Conservation (phyloP, 495 filamentous ascomycete species). For the Annulohypoxylon moriforme region DNA sequence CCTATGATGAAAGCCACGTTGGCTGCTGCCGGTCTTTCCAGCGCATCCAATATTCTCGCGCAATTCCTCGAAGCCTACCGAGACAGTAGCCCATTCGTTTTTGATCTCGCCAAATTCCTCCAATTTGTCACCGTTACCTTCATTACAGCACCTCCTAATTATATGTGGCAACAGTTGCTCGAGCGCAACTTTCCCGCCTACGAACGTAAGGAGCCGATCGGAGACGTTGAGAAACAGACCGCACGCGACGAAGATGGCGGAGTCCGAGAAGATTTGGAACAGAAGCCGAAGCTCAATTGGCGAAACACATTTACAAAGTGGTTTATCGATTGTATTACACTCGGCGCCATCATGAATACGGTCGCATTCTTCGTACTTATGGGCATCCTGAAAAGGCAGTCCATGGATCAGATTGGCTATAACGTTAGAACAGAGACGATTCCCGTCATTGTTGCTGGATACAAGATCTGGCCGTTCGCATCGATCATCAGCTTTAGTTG, state of each 20-base stretch:
- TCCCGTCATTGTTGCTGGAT: slow-evolving; percentile 49
- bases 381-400: slow-evolving; percentile 47
- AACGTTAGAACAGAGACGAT: slow-evolving; percentile 48
- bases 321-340: slow-evolving; percentile 52
- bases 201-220: slow-evolving; percentile 27
- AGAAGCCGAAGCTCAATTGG: slow-evolving; percentile 43
- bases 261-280: slow-evolving; percentile 15
- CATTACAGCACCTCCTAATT: slow-evolving; percentile 48
- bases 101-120: slow-evolving; percentile 46
- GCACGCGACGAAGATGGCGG: slow-evolving; percentile 18
- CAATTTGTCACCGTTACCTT: slow-evolving; percentile 48
- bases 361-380: slow-evolving; percentile 51
- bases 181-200: slow-evolving; percentile 50
- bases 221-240: slow-evolving; percentile 45
- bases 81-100: slow-evolving; percentile 42
- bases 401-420: slow-evolving; percentile 27
- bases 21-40: slow-evolving; percentile 46
- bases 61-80: slow-evolving; percentile 49
- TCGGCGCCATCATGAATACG: slow-evolving; percentile 50
- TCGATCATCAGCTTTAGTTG: slow-evolving; percentile 51
- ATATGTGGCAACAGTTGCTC: slow-evolving; percentile 49
- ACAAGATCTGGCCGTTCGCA: slow-evolving; percentile 52
- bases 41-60: slow-evolving; percentile 47
- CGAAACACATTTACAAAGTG: slow-evolving; percentile 48
- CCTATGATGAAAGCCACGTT: slow-evolving; percentile 48